A percentile compares a stretch with the other conserved stretches of the same genome.
phyloP scores from a whole-genome alignment of 495 filamentous ascomycete species.

The Penicillium coffeae region DNA sequence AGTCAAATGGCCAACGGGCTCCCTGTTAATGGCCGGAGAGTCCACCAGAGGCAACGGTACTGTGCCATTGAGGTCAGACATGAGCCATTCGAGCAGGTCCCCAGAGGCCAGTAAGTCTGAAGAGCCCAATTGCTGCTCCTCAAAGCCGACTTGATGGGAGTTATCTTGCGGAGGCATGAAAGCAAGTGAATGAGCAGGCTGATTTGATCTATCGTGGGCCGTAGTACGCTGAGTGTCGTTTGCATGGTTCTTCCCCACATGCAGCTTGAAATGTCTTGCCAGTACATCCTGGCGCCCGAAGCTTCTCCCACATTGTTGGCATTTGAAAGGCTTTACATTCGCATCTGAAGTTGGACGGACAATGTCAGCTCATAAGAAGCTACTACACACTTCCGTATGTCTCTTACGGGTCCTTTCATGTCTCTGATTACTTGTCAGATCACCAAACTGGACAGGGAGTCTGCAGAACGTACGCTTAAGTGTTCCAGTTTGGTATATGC shows the following conservation, averaged over 20 bases:
- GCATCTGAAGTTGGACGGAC: constrained; percentile 5
- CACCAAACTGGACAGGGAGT: no score
- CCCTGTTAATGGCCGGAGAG: neutral
- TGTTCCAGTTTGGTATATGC: constrained; percentile 20
- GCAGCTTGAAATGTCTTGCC: constrained; percentile 10
- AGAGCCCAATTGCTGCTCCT: neutral
- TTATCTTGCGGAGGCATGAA: neutral
- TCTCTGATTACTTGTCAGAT: constrained; percentile 9
- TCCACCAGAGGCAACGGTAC: constrained; percentile 7
- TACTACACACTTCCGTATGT: neutral
- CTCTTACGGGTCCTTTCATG: constrained; percentile 15
- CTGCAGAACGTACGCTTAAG: constrained; percentile 9
- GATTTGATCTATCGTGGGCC: neutral
- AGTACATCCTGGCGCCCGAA: constrained; percentile 20
- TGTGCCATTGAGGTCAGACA: constrained; percentile 8
- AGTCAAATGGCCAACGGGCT: neutral
- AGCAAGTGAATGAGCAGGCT: neutral
- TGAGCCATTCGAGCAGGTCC: constrained; percentile 14
- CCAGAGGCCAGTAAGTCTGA: constrained; percentile 5
- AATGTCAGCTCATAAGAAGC: neutral
- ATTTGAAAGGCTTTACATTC: constrained; percentile 17
- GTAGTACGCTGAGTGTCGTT: neutral
- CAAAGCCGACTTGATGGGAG: neutral
- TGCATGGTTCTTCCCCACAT: neutral
- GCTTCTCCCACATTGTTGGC: constrained; percentile 10